Evolutionary conservation across 148 eudicot genomes (phyloP).

Genomic region (Vaccinium myrtillus): DNA sequence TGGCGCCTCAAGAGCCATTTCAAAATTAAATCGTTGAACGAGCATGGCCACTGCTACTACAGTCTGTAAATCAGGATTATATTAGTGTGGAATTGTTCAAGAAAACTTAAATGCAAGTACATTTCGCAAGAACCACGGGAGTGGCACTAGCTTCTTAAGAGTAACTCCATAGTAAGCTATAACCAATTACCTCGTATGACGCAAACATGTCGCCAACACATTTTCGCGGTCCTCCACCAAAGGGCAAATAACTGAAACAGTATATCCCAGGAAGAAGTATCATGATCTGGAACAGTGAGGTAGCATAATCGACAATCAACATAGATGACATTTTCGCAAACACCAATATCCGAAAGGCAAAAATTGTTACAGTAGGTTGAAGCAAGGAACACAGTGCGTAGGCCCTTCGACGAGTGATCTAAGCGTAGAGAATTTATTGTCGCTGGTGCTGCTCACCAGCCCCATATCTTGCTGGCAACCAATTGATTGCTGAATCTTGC

Average conservation of each 20-base stretch:
- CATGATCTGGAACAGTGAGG: background rate
- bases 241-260: conserved; percentile 77
- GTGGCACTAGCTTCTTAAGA: background rate
- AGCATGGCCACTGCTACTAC: conserved; percentile 93
- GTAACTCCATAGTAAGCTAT: background rate
- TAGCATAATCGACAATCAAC: background rate
- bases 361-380: background rate
- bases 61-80: conserved; percentile 44
- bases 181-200: conserved; percentile 70
- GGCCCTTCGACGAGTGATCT: background rate
- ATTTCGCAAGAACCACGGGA: background rate
- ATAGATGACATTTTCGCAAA: background rate
- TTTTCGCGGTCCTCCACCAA: conserved; percentile 98
- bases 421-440: background rate
- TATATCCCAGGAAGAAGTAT: background rate
- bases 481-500: background rate
- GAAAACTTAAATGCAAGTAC: background rate
- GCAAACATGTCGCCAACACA: conserved; percentile 98
- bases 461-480: background rate
- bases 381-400: background rate
- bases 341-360: background rate
- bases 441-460: background rate
- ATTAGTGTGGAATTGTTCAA: background rate
- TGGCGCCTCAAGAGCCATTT: conserved; percentile 91
- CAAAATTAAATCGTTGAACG: conserved; percentile 79